These are phyloP conservation scores for Eucalyptus polybractea DNA, from an alignment of 345 rosid species.

Conservation along the genomic window DNA sequence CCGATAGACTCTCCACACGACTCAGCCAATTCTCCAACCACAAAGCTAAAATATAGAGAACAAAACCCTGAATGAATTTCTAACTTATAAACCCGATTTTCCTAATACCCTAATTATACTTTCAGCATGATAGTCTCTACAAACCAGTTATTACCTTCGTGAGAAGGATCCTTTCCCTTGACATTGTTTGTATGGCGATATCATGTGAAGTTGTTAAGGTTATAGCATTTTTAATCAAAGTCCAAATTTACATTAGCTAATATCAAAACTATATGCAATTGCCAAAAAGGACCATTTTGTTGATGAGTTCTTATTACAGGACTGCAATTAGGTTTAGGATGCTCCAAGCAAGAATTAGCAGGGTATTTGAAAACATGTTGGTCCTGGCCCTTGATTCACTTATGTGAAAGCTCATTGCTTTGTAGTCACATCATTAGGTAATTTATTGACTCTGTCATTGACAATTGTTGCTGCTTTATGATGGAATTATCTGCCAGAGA, in stretches of 20 bases:
- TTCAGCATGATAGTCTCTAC: not conserved
- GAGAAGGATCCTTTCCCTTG: not conserved
- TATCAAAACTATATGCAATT: not conserved
- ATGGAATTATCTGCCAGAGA: not conserved
- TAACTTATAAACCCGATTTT: not conserved
- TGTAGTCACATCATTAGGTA: not conserved
- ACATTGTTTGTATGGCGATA: not conserved
- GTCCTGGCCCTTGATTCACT: not conserved
- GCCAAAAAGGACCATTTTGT: not conserved
- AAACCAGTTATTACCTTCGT: not conserved
- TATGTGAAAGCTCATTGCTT: not conserved
- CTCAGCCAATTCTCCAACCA: not conserved
- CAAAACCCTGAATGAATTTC: not conserved
- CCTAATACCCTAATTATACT: not conserved
- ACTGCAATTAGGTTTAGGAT: not conserved
- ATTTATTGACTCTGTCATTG: not conserved
- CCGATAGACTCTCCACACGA: not conserved
- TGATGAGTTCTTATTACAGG: not conserved
- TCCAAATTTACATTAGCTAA: not conserved
- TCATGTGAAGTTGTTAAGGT: not conserved
- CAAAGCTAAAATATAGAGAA: not conserved
- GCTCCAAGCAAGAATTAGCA: not conserved
- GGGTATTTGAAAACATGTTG: not conserved
- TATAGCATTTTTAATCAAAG: not conserved
- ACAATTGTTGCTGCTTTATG: not conserved